Conservation (phyloP, 2,329 filamentous ascomycete genomes). For the Emydomyces testavorans region DNA sequence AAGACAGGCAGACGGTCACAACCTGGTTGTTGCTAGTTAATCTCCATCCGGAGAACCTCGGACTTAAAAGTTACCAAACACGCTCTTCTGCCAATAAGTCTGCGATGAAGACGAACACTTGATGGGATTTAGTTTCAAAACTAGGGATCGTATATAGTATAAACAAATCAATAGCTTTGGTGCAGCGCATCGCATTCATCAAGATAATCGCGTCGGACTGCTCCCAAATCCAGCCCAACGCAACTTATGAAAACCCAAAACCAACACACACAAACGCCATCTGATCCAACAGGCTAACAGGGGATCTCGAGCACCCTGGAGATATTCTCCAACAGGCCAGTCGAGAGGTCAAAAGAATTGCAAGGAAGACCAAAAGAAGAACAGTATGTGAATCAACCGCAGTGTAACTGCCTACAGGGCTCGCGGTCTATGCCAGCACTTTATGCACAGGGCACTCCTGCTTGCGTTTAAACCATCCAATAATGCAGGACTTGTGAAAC, state of each 20-base stretch:
- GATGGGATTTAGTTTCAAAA: no score
- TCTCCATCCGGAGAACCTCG: background rate
- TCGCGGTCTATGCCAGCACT: conserved; percentile 17
- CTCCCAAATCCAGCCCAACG: no score
- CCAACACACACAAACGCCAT: background rate
- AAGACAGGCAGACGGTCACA: background rate
- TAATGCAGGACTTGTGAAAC: conserved; percentile 51
- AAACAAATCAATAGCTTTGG: no score
- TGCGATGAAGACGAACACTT: background rate
- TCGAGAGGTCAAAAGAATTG: background rate
- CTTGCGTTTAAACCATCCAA: conserved; percentile 49
- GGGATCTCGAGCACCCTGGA: background rate
- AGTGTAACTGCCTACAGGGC: no score
- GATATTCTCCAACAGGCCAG: background rate
- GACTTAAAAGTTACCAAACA: background rate
- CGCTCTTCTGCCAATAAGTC: background rate
- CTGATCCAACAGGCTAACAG: background rate
- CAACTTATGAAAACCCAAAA: no score
- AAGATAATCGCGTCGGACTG: no score
- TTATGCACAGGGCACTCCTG: conserved; percentile 53
- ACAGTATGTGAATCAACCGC: background rate
- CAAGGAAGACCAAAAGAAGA: background rate
- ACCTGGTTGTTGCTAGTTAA: no score
- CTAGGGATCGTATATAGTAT: no score
- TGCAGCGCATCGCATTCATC: no score